Evolutionary conservation across 202 grass and related monocot species (phyloP).

Genomic region (Schoenoplectus triqueter): DNA sequence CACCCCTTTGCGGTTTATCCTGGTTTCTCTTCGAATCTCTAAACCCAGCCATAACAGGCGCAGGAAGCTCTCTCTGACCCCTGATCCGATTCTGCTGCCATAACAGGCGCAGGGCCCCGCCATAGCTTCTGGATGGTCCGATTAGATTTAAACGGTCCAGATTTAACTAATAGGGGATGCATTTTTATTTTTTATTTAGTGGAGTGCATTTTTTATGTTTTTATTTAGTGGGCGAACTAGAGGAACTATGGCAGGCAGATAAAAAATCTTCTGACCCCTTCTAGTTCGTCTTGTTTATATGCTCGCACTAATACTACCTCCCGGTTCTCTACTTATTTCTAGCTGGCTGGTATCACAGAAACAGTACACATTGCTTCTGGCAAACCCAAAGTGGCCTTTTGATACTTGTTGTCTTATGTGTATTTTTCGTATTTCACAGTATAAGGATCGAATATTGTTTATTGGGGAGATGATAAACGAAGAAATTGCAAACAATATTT

Average conservation of each 20-base stretch:
- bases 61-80: slow-evolving; percentile 55
- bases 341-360: slow-evolving; percentile 4
- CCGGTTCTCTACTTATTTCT: slow-evolving; percentile 38
- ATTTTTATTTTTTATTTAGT: too few relatives aligned
- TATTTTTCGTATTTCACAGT: slow-evolving; percentile 52
- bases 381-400: slow-evolving; percentile 21
- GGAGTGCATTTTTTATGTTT: too few relatives aligned
- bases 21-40: slow-evolving; percentile 13
- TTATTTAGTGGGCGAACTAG: too few relatives aligned
- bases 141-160: too few relatives aligned
- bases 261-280: slow-evolving; percentile 3
- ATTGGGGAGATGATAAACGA: slow-evolving; percentile 83
- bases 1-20: not conserved
- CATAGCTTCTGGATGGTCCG: too few relatives aligned
- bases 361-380: not conserved
- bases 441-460: slow-evolving; percentile 81
- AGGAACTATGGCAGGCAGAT: too few relatives aligned
- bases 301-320: slow-evolving; percentile 42
- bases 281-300: slow-evolving; percentile 63
- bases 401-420: slow-evolving; percentile 20
- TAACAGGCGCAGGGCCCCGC: too few relatives aligned
- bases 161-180: too few relatives aligned
- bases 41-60: slow-evolving; percentile 1
- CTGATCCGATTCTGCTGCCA: too few relatives aligned
- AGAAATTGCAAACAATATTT: slow-evolving; percentile 82